phyloP scores from a whole-genome alignment of 768 basidiomycete species.

The Nidularia pulvinata region DNA sequence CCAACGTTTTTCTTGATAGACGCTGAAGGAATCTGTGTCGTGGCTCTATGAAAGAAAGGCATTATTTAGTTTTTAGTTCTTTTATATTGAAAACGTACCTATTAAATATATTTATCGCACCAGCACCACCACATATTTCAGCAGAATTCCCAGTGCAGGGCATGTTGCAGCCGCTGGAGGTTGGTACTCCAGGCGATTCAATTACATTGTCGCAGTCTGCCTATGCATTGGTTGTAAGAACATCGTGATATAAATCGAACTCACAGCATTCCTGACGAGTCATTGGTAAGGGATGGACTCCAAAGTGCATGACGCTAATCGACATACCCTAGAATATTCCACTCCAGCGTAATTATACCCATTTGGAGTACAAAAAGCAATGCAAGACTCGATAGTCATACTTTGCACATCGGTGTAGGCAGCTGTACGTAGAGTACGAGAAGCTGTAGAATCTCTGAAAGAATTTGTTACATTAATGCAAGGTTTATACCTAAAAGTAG shows the following conservation, averaged over 20 bases:
- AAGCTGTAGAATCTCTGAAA: no score
- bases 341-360: neutral
- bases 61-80: neutral
- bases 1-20: constrained; percentile 11
- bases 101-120: neutral
- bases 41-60: neutral
- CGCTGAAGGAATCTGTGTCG: neutral
- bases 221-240: neutral
- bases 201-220: neutral
- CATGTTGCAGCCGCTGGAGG: neutral
- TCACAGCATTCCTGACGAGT: neutral
- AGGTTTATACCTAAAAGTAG: no score
- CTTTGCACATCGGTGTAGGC: no score
- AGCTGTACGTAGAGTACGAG: no score
- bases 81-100: neutral
- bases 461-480: no score
- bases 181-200: neutral
- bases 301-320: neutral
- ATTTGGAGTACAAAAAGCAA: neutral
- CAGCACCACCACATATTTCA: neutral
- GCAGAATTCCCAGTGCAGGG: neutral
- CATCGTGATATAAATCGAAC: neutral
- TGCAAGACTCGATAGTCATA: neutral
- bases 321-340: neutral
- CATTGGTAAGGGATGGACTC: neutral